Conservation (phyloP, 805 yeast genomes). For the Saccharomycopsis capsularis region DNA sequence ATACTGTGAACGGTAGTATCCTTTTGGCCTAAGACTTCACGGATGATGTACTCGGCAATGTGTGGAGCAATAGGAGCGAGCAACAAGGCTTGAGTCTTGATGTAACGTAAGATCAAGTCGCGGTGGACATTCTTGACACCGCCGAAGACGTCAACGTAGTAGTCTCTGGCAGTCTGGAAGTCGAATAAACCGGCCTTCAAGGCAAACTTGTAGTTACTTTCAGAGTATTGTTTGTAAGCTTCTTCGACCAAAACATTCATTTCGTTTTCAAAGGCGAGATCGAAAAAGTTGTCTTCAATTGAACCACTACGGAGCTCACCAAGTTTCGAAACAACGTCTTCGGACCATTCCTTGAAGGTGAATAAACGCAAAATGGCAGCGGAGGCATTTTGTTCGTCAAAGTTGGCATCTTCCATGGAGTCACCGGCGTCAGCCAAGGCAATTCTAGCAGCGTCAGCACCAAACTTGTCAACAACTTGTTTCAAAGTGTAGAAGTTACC, state of each 20-base stretch:
- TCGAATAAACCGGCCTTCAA: conserved; percentile 89
- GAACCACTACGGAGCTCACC: conserved; percentile 50
- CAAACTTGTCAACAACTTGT: conserved; percentile 79
- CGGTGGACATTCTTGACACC: conserved; percentile 62
- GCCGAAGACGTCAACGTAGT: conserved; percentile 69
- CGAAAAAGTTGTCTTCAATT: conserved; percentile 58
- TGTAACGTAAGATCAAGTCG: conserved; percentile 72
- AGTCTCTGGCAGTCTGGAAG: conserved; percentile 91
- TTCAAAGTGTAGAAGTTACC: conserved; percentile 93
- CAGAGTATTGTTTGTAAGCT: conserved; percentile 61
- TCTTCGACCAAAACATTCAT: conserved; percentile 75
- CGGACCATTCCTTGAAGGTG: conserved; percentile 94
- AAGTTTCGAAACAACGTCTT: conserved; percentile 52
- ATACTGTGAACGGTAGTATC: conserved; percentile 62
- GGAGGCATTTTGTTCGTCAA: conserved; percentile 93
- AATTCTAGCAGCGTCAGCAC: conserved; percentile 96
- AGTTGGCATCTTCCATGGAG: conserved; percentile 93
- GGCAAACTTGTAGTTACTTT: conserved; percentile 79
- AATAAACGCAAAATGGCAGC: conserved; percentile 93
- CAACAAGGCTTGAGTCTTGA: conserved; percentile 78
- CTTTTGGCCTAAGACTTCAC: conserved; percentile 65
- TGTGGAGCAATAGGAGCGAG: conserved; percentile 95
- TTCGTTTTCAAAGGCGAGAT: conserved; percentile 87
- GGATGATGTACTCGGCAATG: conserved; percentile 83
- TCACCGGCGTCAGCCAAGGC: conserved; percentile 99